Base-by-base conservation (phyloP, 2,329 filamentous ascomycete species). In the Eurotiales sp. region DNA sequence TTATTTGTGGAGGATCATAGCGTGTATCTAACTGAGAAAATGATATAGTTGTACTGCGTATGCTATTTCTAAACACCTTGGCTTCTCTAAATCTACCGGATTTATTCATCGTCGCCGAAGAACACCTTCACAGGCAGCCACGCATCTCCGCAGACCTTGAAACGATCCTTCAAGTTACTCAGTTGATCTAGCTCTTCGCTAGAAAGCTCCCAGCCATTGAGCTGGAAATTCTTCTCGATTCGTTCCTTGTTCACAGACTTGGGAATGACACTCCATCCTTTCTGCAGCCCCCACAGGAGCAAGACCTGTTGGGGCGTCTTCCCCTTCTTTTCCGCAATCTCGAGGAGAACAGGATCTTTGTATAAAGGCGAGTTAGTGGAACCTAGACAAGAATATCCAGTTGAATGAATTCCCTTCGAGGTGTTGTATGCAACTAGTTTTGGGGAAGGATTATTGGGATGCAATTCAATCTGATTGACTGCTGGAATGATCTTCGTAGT, bases 211-310 rank as follows among this genome's bases (percentile, higher is more conserved):
- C 84, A 92, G 48, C 85, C 87, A 68, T 90, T 82, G 47, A 88
- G 76, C 67, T 86, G 81, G 60, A 84, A 88, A 78, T 95, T 95
- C 56, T 75, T 81, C 71, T 87, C 77, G 63, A 95, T 90, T 37
- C 89, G 81, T 48, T 76, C 77, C 59, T 83, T 80, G 58, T 82
- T 90, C 53, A 91, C 86, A 47, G 82, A 87, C 80, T 95, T 95
- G 62, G 89, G 89, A 62, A 95, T 90, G 47, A 95, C 88, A 58
- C 83, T 87, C 77, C 85, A 89, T 53, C 86, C 88, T 65, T 90
- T 84, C 68, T 87, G 82, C 50, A 95, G 73, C 57, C 88, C 89
- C 88, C 89, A 95, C 61, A 84, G 76, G 30, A 82, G 68, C 22
- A 79, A 72, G 6, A 78, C 72, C 61, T 82, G 79, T 46, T 79